Evolutionary conservation across 1,284 basidiomycete genomes (phyloP), one percentile per base, ranked within the genome.

Genomic region (Mixia osmundae): DNA sequence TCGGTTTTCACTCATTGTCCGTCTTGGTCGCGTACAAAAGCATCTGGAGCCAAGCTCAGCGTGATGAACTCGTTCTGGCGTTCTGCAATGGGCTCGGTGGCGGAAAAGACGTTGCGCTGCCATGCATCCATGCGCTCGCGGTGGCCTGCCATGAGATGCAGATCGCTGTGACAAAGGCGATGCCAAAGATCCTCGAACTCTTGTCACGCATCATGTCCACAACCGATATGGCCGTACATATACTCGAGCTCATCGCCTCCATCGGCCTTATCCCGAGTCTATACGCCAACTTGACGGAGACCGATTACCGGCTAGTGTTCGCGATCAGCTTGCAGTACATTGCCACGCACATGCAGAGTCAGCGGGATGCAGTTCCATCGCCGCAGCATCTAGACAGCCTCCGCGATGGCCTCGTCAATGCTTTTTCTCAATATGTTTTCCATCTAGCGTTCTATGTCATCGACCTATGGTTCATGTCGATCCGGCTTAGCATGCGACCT

Each of bases 121-220:
- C 79, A 39, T 91, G 83, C 55, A 63, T 97, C 14, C 78, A 94
- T 47, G 83, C 82, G 0, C 65, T 99, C 14, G 72, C 83, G 0
- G 65, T 97, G 30, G 72, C 76, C 4, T 74, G 82, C 4, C 87
- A 83, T 55, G 91, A 97, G 54, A 61, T 97, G 24, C 76, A 75
- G 39, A 62, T 70, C 22, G 79, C 79, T 9, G 70, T 89, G 55
- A 78, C 75, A 16, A 79, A 76, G 47, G 71, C 67, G 49, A 63
- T 95, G 25, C 67, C 76, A 7, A 62, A 68, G 26, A 83, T 95
- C 41, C 63, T 97, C 38, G 74, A 79, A 47, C 82, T 79, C 54
- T 67, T 95, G 25, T 76, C 78, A 6, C 78, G 80, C 51, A 89
- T 97, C 56, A 85, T 95, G 69, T 83, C 82, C 3, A 87, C 82